phyloP scores from a whole-genome alignment of 2,329 filamentous ascomycete genomes.

The Aspergillaceae sp. region DNA sequence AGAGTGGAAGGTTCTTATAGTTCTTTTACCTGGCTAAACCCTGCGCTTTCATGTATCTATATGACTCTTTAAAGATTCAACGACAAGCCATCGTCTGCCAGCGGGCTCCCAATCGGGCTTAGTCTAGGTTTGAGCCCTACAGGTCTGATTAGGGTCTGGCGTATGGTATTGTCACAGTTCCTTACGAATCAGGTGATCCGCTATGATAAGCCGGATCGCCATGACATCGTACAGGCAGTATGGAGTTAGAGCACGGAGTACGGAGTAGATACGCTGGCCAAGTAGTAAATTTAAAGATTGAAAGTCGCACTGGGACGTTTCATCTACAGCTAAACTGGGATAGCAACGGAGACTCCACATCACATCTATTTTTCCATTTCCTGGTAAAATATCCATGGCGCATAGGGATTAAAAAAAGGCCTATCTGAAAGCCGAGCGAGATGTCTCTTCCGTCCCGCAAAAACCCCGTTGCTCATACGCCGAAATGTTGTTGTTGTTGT shows the following conservation, averaged over 20 bases:
- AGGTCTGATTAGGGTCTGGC: not conserved
- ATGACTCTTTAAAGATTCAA: not conserved
- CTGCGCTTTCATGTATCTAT: not conserved
- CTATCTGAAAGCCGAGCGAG: conserved; percentile 14
- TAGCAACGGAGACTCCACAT: conserved; percentile 10
- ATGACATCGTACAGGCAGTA: not conserved
- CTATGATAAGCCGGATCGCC: not conserved
- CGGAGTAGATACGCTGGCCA: not conserved
- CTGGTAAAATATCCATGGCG: conserved; percentile 13
- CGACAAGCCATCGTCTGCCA: too few relatives aligned
- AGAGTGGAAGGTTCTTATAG: not conserved
- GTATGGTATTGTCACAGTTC: not conserved
- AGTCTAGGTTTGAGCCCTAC: conserved; percentile 15
- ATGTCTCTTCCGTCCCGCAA: conserved; percentile 8
- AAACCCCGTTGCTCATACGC: conserved; percentile 18
- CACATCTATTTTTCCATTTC: conserved; percentile 17
- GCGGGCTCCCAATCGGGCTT: conserved; percentile 6
- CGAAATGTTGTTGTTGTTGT: conserved; percentile 10
- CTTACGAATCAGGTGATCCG: not conserved
- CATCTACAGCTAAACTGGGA: not conserved
- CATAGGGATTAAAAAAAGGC: conserved; percentile 12
- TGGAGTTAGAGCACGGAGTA: not conserved
- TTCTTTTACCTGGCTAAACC: not conserved
- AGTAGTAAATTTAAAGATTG: too few relatives aligned
- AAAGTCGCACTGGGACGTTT: not conserved